Conservation (phyloP, 371 early-diverging fungal genomes). For the Rhizopus stolonifer region DNA sequence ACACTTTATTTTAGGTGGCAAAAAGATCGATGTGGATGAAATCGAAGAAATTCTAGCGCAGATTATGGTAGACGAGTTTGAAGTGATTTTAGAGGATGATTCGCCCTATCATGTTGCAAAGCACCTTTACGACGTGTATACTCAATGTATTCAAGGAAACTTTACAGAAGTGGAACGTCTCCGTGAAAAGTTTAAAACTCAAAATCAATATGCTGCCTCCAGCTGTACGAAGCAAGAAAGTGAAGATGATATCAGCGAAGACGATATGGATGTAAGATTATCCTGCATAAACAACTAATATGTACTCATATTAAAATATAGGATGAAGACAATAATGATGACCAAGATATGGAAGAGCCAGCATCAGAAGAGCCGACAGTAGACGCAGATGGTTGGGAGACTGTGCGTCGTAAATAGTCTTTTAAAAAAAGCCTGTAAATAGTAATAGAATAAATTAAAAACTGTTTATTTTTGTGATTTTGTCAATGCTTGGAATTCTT, state of each 20-base stretch:
- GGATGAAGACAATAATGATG: conserved; percentile 11
- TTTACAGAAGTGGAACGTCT: conserved; percentile 53
- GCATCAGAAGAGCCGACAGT: conserved; percentile 37
- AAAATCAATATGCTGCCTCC: conserved; percentile 21
- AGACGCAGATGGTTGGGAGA: conserved; percentile 57
- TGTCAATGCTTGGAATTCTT: conserved; percentile 23
- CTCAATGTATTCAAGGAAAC: conserved; percentile 57
- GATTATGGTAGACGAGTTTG: conserved; percentile 70
- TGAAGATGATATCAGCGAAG: conserved; percentile 34
- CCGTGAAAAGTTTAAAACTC: conserved; percentile 42
- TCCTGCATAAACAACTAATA: background rate
- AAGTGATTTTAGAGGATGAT: conserved; percentile 64
- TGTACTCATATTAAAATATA: conserved; percentile 1
- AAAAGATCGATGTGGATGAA: conserved; percentile 60
- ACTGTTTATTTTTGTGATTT: conserved; percentile 1
- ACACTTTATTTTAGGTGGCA: conserved; percentile 45
- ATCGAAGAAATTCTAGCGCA: conserved; percentile 62
- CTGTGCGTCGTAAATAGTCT: conserved; percentile 33
- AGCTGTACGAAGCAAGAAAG: conserved; percentile 37
- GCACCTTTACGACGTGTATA: conserved; percentile 45
- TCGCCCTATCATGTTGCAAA: conserved; percentile 58
- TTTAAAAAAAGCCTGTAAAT: background rate
- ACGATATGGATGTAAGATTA: conserved; percentile 10
- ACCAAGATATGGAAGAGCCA: conserved; percentile 44
- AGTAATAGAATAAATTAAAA: background rate